Conservation (phyloP, 345 rosid species). For the Angophora floribunda region DNA sequence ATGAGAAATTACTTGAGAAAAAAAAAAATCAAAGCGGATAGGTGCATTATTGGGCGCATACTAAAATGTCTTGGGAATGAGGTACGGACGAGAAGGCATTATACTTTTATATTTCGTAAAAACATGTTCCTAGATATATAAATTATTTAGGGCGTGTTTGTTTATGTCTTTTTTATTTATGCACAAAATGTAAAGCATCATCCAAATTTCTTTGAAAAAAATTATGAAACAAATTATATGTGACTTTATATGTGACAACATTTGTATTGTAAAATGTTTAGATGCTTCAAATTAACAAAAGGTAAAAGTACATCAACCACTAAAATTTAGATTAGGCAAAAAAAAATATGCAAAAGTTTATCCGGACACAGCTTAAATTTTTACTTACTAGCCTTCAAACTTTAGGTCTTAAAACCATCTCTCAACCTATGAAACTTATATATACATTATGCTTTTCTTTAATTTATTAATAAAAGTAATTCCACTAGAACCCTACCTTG, state of each 20-base stretch:
- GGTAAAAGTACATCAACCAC: no score
- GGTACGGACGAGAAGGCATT: neutral
- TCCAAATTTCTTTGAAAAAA: neutral
- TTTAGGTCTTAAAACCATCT: neutral
- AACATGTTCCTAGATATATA: neutral
- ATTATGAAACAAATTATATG: neutral
- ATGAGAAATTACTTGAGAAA: neutral
- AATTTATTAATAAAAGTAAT: neutral
- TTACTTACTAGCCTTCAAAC: no score
- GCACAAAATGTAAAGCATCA: neutral
- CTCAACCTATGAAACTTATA: neutral
- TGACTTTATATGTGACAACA: neutral
- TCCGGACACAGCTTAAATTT: neutral
- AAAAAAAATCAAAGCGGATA: neutral
- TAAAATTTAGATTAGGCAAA: no score
- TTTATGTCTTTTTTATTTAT: neutral
- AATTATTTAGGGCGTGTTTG: neutral
- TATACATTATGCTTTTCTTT: neutral
- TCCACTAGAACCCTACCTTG: neutral
- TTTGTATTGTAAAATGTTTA: neutral
- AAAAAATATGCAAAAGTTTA: no score
- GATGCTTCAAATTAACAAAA: no score
- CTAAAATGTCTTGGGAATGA: neutral
- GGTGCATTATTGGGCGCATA: neutral
- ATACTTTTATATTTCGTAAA: neutral